Base-by-base conservation (phyloP, 176 grass and related monocot species). In the Eragrostis nindensis region DNA sequence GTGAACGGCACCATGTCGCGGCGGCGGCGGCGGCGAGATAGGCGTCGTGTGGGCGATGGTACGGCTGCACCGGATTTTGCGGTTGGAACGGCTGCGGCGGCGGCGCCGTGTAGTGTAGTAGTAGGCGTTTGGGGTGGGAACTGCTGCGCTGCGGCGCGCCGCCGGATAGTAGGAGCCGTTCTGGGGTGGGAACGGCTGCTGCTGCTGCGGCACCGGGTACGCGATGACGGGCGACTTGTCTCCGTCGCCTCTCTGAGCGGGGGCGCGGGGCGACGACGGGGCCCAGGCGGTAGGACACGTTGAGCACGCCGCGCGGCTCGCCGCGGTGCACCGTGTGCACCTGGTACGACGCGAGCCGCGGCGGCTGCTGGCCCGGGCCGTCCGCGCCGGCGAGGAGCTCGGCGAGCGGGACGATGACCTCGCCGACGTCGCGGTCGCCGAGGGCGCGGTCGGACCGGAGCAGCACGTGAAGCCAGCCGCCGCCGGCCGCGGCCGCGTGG, bases 351-450 rank as follows among this genome's bases (percentile, higher is more conserved):
- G 87, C 85, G 26, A 76, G 59, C 62, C 86, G 85, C n/a, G 40
- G 63, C 19, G 78, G 56, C 41, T 26, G 65, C 2, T 49, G 46
- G 6, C 60, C 75, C 1, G 61, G 2, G 49, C 49, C 68, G 59
- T 55, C 45, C 18, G 54, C 57, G 63, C 52, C 75, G 47, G 70
- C 75, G 30, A 88, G 47, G 68, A 93, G 29, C 4, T 93, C 91
- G 8, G 48, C 0, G 0, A 93, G 85, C 39, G 85, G 91, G 18
- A 93, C 5, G 56, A 66, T 24, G 53, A 90, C 85, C 81, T 87
- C 87, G 29, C 94, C 94, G 42, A 97, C 53, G 56, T 97, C 85
- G 38, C 89, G 87, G 89, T 97, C 91, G 47, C 94, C 89, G 45
- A 88, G 77, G 16, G 50, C 13, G 76, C 91, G 89, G 66, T 94